phyloP scores from a whole-genome alignment of 2,329 filamentous ascomycete genomes.

The Parastagonospora nodorum region DNA sequence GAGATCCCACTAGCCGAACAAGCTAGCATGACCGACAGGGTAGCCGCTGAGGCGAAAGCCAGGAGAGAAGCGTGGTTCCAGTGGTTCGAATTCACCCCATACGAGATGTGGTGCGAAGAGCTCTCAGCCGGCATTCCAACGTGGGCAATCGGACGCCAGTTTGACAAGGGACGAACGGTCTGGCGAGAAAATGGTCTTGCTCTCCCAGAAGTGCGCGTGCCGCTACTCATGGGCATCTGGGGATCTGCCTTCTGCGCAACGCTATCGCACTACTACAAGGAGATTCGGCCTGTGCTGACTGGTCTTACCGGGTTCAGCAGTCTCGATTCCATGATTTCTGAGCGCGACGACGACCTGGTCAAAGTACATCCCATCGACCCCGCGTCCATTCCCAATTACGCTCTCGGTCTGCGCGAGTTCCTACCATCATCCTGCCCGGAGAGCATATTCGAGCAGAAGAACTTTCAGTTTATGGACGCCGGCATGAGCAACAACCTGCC shows the following conservation, averaged over 20 bases:
- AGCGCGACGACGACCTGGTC: constrained; percentile 79
- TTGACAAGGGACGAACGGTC: constrained; percentile 71
- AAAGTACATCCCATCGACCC: constrained; percentile 96
- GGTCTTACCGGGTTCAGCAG: constrained; percentile 75
- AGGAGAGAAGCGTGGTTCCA: constrained; percentile 86
- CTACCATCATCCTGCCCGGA: constrained; percentile 79
- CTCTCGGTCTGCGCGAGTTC: constrained; percentile 76
- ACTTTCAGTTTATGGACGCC: constrained; percentile 80
- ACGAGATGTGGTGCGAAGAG: constrained; percentile 95
- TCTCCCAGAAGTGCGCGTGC: constrained; percentile 81
- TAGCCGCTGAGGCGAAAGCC: constrained; percentile 52
- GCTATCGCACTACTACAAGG: constrained; percentile 92
- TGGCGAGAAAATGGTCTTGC: constrained; percentile 68
- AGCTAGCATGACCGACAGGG: constrained; percentile 39
- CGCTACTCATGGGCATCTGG: constrained; percentile 90
- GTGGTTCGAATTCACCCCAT: constrained; percentile 91
- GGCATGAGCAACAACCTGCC: constrained; percentile 99
- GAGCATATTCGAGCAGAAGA: constrained; percentile 71
- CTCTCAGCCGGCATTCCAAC: constrained; percentile 90
- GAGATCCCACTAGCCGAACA: constrained; percentile 77
- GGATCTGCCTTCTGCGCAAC: constrained; percentile 97
- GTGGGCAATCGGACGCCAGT: constrained; percentile 87
- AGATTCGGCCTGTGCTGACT: constrained; percentile 81
- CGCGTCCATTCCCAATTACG: constrained; percentile 87
- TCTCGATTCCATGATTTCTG: constrained; percentile 82